A percentile compares a stretch with the other conserved stretches of the same genome.
These are phyloP conservation scores for Coriaria nepalensis DNA, from an alignment of 306 rosid genomes.

Conservation along the genomic window DNA sequence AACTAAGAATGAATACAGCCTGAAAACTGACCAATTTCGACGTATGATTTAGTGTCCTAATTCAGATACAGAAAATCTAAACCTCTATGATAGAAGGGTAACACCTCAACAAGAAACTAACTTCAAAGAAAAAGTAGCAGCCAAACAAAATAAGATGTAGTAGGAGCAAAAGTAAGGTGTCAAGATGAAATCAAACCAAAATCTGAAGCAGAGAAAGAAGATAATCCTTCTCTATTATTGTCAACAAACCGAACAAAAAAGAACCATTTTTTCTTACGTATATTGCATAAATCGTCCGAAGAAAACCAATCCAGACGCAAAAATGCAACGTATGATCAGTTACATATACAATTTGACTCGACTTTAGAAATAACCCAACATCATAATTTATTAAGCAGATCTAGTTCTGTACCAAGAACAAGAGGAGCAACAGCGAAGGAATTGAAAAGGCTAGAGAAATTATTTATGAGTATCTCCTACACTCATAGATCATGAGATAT, in stretches of 20 bases:
- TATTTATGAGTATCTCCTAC: not conserved
- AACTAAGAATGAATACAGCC: constrained; percentile 10
- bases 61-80: not conserved
- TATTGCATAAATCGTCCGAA: not conserved
- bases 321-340: not conserved
- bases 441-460: not conserved
- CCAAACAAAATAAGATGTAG: not conserved
- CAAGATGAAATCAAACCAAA: not conserved
- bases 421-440: not conserved
- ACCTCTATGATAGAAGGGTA: not conserved
- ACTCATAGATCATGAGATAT: not conserved
- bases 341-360: constrained; percentile 2
- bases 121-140: not conserved
- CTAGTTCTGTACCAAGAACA: not conserved
- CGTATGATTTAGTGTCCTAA: not conserved
- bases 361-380: not conserved
- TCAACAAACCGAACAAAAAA: not conserved
- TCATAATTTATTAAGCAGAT: not conserved
- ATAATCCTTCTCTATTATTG: not conserved
- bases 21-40: constrained; percentile 20
- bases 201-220: not conserved
- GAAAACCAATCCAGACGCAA: constrained; percentile 5
- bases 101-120: not conserved
- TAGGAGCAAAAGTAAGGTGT: not conserved
- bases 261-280: not conserved